These are phyloP conservation scores for Rhinocladiella mackenziei DNA, from an alignment of 2,329 filamentous ascomycete genomes.

Conservation along the genomic window DNA sequence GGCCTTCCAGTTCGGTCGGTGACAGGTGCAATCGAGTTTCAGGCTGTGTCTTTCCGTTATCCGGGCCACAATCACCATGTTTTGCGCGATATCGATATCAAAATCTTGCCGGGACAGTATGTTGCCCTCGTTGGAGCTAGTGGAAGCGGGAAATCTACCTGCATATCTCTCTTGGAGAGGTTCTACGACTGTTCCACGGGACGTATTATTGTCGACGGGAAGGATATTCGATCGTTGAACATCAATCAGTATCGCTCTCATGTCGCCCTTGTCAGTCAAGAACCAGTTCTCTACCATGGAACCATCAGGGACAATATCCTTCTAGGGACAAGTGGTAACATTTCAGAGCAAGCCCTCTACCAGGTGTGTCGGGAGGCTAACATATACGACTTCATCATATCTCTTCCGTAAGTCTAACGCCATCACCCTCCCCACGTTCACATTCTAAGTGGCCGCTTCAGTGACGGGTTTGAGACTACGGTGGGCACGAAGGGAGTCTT, in stretches of 20 bases:
- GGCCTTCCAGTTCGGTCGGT: constrained; percentile 62
- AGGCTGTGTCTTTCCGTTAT: constrained; percentile 90
- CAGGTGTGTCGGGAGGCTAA: constrained; percentile 84
- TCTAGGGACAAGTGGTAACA: constrained; percentile 65
- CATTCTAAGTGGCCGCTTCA: no score
- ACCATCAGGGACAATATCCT: constrained; percentile 87
- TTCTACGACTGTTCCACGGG: constrained; percentile 89
- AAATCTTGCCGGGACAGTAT: constrained; percentile 46
- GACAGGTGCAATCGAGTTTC: constrained; percentile 80
- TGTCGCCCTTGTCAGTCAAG: constrained; percentile 86
- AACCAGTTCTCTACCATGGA: constrained; percentile 91
- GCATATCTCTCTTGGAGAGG: constrained; percentile 83
- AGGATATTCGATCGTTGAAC: constrained; percentile 75
- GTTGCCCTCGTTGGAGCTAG: constrained; percentile 75
- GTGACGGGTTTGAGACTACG: constrained; percentile 79
- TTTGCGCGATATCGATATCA: constrained; percentile 70
- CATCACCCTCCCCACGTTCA: no score
- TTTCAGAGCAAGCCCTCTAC: constrained; percentile 68
- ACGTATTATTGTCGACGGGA: constrained; percentile 74
- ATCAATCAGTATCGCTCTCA: constrained; percentile 79
- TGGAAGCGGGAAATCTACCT: constrained; percentile 91
- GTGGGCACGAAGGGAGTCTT: constrained; percentile 84
- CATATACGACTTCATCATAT: constrained; percentile 87
- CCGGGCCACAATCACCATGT: constrained; percentile 89
- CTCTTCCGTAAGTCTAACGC: no score